These are phyloP conservation scores for Fusarium udum DNA, from an alignment of 2,329 filamentous ascomycete genomes.

Conservation along the genomic window DNA sequence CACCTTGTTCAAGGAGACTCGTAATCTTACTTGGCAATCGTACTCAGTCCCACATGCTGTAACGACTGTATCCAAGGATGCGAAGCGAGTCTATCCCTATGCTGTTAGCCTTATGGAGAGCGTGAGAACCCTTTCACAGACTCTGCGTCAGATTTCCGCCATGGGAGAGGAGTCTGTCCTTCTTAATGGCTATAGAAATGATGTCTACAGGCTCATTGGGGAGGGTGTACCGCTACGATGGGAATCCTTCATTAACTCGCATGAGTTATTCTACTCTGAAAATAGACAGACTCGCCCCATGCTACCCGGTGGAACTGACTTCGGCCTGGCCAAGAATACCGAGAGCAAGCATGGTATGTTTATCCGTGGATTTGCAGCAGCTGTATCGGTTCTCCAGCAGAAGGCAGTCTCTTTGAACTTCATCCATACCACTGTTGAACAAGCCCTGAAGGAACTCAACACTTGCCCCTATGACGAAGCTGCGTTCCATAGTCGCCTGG, in stretches of 20 bases:
- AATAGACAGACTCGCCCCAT: constrained; percentile 57
- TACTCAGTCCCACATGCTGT: constrained; percentile 94
- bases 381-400: constrained; percentile 85
- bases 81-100: constrained; percentile 98
- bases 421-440: constrained; percentile 84
- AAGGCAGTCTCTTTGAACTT: constrained; percentile 83
- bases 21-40: constrained; percentile 94
- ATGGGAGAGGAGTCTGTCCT: constrained; percentile 91
- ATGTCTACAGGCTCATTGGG: constrained; percentile 82
- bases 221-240: constrained; percentile 92
- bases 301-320: constrained; percentile 51
- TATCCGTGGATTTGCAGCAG: constrained; percentile 89
- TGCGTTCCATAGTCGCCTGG: constrained; percentile 82
- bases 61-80: constrained; percentile 96
- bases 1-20: constrained; percentile 96
- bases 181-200: constrained; percentile 89
- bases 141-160: constrained; percentile 80
- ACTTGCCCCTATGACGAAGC: constrained; percentile 83
- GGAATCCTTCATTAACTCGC: constrained; percentile 98
- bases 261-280: constrained; percentile 79
- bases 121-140: constrained; percentile 92
- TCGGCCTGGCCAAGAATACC: constrained; percentile 61
- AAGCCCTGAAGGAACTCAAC: constrained; percentile 82
- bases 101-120: constrained; percentile 99
- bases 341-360: constrained; percentile 98